Percentiles rank a stretch among this genome's conserved stretches.
phyloP scores from a whole-genome alignment of 1,284 basidiomycete genomes.

The Boletus calvinii region DNA sequence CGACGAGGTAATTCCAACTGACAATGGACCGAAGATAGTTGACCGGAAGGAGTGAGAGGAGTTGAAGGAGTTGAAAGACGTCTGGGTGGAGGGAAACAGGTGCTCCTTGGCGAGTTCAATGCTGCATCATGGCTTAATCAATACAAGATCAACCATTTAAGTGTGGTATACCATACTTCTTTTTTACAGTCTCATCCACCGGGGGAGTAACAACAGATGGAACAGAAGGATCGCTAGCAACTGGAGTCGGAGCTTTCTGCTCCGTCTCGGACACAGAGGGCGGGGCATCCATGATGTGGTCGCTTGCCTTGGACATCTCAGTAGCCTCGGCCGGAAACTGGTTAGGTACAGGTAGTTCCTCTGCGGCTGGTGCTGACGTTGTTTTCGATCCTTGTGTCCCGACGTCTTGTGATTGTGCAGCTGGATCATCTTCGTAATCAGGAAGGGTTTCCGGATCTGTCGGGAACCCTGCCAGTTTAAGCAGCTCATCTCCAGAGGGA shows the following conservation, averaged over 20 bases:
- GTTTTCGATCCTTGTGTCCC: background rate
- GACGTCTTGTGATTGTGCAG: slow-evolving; percentile 14
- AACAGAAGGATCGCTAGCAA: background rate
- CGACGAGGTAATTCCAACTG: slow-evolving; percentile 25
- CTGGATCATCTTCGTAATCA: slow-evolving; percentile 55
- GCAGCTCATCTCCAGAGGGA: slow-evolving; percentile 46
- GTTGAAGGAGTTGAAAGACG: slow-evolving; percentile 20
- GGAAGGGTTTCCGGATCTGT: slow-evolving; percentile 41
- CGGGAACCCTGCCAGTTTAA: slow-evolving; percentile 46
- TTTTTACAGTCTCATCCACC: slow-evolving; percentile 23
- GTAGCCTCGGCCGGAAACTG: slow-evolving; percentile 1
- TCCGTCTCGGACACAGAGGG: background rate
- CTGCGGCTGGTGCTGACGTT: background rate
- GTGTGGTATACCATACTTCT: slow-evolving; percentile 22
- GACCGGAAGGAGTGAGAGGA: slow-evolving; percentile 27
- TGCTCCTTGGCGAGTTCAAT: slow-evolving; percentile 44
- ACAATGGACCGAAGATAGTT: slow-evolving; percentile 62
- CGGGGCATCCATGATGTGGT: slow-evolving; percentile 1
- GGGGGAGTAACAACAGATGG: background rate
- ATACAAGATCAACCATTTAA: slow-evolving; percentile 1
- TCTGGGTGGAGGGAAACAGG: slow-evolving; percentile 41
- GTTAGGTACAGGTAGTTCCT: background rate
- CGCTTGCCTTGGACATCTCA: slow-evolving; percentile 5
- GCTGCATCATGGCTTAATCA: slow-evolving; percentile 26
- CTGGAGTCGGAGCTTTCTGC: slow-evolving; percentile 2